Evolutionary conservation across 2,329 filamentous ascomycete species (phyloP), one percentile per base, ranked within the genome.

Genomic region (Chaetomium sp.): DNA sequence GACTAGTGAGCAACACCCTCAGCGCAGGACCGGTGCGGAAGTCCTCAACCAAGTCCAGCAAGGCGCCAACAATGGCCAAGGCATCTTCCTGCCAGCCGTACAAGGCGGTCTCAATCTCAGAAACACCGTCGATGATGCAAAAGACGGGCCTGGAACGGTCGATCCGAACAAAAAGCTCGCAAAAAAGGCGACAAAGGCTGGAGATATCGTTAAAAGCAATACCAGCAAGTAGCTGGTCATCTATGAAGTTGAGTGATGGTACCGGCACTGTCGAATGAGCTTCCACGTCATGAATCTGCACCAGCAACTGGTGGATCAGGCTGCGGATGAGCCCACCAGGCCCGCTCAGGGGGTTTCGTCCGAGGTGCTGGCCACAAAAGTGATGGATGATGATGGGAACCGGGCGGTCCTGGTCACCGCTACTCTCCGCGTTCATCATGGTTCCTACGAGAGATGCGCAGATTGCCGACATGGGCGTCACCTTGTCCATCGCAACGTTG

Each of bases 301-400:
- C 38, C 23, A 57, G 29, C 23, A 58, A n/a, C 27, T 58, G 57
- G 42, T 58, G 27, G 4, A 50, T 8, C 9, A 58, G 27, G n/a
- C n/a, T 33, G 8, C 57, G 42, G 29, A 58, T 21, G 27, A 58
- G 57, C 19, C 57, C 57, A 4, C 1, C 29, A 2, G 57, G 57
- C 1, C 57, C 57, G 1, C n/a, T 50, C 19, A 58, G 25, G 23
- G 57, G 27, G 27, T 58, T 42, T 4, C 45, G 42, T 5, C 38
- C 42, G 4, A 49, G 42, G 25, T 58, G 57, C 19, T 49, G 57
- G 1, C 42, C 57, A 21, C 57, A 58, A 19, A 58, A 58, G 45
- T 58, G 57, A 31, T 58, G 27, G 57, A 58, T 45, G 19, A 58
- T 27, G 7, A 58, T 13, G 19, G 57, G 25, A 23, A 45, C 25